Conservation (phyloP, 2,329 filamentous ascomycete species). For the Neonectria neomacrospora region DNA sequence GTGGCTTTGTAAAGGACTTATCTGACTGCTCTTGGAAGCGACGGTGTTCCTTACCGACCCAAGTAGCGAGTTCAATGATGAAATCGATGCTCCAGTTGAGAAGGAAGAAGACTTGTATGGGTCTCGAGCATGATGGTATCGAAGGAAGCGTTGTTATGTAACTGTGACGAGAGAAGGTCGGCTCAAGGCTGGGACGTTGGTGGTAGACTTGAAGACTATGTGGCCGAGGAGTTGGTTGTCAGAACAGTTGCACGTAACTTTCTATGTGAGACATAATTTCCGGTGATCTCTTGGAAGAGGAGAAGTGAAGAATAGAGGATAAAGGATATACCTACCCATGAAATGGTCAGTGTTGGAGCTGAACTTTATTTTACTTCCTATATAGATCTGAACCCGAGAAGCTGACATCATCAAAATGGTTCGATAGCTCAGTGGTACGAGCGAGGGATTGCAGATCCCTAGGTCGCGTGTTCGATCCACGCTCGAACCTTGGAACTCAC, state of each 20-base stretch:
- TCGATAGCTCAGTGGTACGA: constrained; percentile 20
- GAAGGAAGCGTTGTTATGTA: not conserved
- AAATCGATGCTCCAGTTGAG: constrained; percentile 30
- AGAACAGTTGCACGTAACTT: not conserved
- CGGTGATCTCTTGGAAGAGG: not conserved
- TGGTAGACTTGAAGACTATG: not conserved
- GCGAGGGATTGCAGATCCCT: constrained; percentile 19
- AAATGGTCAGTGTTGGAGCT: too few relatives aligned
- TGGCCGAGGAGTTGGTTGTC: not conserved
- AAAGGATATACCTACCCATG: not conserved
- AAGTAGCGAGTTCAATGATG: constrained; percentile 26
- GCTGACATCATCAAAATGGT: not conserved
- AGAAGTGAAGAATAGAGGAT: too few relatives aligned
- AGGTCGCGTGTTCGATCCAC: constrained; percentile 20
- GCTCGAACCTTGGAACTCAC: constrained; percentile 5
- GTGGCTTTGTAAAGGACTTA: not conserved
- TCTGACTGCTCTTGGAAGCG: constrained; percentile 1
- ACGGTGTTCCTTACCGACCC: constrained; percentile 27
- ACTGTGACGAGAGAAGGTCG: not conserved
- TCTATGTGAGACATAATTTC: not conserved
- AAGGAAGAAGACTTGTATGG: constrained; percentile 1
- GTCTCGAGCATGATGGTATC: not conserved
- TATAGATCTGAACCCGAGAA: not conserved
- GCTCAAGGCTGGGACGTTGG: not conserved
- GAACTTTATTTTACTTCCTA: not conserved